These are phyloP conservation scores for Dothideomycetidae sp. DNA, from an alignment of 2,329 filamentous ascomycete species.

Conservation along the genomic window DNA sequence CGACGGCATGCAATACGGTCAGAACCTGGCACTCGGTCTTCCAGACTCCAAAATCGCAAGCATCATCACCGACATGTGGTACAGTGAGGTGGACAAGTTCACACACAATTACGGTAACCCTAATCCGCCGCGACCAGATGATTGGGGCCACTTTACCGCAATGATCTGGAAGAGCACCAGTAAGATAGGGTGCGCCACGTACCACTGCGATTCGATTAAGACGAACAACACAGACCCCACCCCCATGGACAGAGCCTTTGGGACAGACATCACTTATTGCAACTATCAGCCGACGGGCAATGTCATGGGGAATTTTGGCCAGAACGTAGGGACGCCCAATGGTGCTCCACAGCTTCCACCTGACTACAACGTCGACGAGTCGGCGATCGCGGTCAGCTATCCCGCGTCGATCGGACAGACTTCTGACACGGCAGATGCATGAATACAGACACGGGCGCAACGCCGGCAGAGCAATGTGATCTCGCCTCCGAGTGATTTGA, in stretches of 20 bases:
- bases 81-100: slow-evolving; percentile 55
- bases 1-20: slow-evolving; percentile 58
- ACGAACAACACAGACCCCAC: too few species aligned
- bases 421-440: too few species aligned
- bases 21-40: slow-evolving; percentile 72
- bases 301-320: slow-evolving; percentile 37
- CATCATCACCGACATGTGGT: slow-evolving; percentile 73
- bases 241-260: too few species aligned
- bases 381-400: too few species aligned
- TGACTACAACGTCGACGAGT: slow-evolving; percentile 5
- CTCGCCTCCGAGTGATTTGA: too few species aligned
- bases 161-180: slow-evolving; percentile 54
- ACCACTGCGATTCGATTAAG: slow-evolving; percentile 43
- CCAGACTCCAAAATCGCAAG: slow-evolving; percentile 42
- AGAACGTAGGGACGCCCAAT: slow-evolving; percentile 35
- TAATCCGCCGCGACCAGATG: slow-evolving; percentile 41
- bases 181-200: slow-evolving; percentile 49
- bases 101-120: slow-evolving; percentile 43
- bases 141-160: slow-evolving; percentile 64
- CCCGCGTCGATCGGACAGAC: too few species aligned
- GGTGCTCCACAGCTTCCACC: slow-evolving; percentile 7
- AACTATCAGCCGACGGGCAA: slow-evolving; percentile 55
- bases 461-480: too few species aligned
- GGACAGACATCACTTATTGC: too few species aligned
- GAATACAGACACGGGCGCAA: too few species aligned